Evolutionary conservation across 176 grass and related monocot species (phyloP).

Genomic region (Raddia distichophylla): DNA sequence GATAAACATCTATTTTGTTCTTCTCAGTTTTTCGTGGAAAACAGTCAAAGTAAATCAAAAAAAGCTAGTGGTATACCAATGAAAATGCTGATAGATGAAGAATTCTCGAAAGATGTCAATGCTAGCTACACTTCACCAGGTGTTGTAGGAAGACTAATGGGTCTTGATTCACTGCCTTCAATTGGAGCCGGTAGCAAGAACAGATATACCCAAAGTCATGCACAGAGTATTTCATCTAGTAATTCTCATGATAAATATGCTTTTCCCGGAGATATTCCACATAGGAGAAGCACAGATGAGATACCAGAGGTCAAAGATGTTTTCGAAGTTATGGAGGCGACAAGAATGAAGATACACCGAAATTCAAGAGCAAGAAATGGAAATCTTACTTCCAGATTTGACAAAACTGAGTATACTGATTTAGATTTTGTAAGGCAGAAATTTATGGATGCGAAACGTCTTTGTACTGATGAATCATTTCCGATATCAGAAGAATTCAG

Average conservation of each 20-base stretch:
- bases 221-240: constrained; percentile 38
- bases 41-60: constrained; percentile 56
- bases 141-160: constrained; percentile 87
- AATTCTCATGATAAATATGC: constrained; percentile 53
- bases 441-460: constrained; percentile 76
- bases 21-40: constrained; percentile 53
- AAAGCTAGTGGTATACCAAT: constrained; percentile 57
- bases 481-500: constrained; percentile 74
- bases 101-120: constrained; percentile 73
- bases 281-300: constrained; percentile 56
- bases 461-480: constrained; percentile 68
- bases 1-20: constrained; percentile 12
- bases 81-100: constrained; percentile 86
- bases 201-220: constrained; percentile 40
- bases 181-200: constrained; percentile 38
- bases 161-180: constrained; percentile 81
- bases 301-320: constrained; percentile 82
- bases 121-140: constrained; percentile 77
- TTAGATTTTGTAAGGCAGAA: constrained; percentile 78
- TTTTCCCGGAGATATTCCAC: constrained; percentile 46
- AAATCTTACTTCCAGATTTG: constrained; percentile 44
- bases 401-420: constrained; percentile 43
- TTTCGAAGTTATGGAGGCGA: constrained; percentile 81
- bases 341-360: constrained; percentile 62
- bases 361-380: constrained; percentile 46